Evolutionary conservation across 148 eudicot species (phyloP), one percentile per base, ranked within the genome.

Genomic region (Euryodendron excelsum): DNA sequence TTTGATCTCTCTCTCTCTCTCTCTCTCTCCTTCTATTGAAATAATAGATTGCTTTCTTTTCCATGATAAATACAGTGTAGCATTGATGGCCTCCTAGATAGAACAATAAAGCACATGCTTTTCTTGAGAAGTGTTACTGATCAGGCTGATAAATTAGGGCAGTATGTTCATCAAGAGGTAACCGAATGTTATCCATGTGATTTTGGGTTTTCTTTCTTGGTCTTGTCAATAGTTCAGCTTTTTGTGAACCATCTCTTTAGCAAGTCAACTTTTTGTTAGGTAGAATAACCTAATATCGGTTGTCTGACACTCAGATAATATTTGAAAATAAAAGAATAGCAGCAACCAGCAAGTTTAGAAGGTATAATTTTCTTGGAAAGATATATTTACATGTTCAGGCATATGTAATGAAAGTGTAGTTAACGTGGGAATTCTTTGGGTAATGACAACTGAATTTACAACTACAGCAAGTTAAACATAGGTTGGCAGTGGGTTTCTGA

Each of bases 51-150:
- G 72, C 30, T 55, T 41, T 81, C 10, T 70, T 72, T 75, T 45
- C 77, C 23, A 5, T 80, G 45, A 36, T 53, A 23, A 78, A 77
- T 80, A 59, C 98, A 94, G 98, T 78, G 92, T 85, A 94, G 98
- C 93, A 92, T 92, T 72, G 98, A 92, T 83, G 91, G 97, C 60
- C 91, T 94, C 33, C 87, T 94, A 39, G 92, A 92, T 71, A 89
- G 78, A 77, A 86, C 98, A 39, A 86, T 90, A 85, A 91, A 88
- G 73, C 97, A 92, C 84, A 91, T 94, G 95, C 76, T 77, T 58
- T 94, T 94, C 79, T 76, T 92, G 80, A 81, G 84, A 82, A 79
- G 79, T 39, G 89, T 89, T 77, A 81, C 85, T 69, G 88, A 94
- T 69, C 95, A 81, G 79, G 95, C 98, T 58, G 90, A 84, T 81